Conservation (phyloP, 2,329 filamentous ascomycete species). For the Thermoascus crustaceus region DNA sequence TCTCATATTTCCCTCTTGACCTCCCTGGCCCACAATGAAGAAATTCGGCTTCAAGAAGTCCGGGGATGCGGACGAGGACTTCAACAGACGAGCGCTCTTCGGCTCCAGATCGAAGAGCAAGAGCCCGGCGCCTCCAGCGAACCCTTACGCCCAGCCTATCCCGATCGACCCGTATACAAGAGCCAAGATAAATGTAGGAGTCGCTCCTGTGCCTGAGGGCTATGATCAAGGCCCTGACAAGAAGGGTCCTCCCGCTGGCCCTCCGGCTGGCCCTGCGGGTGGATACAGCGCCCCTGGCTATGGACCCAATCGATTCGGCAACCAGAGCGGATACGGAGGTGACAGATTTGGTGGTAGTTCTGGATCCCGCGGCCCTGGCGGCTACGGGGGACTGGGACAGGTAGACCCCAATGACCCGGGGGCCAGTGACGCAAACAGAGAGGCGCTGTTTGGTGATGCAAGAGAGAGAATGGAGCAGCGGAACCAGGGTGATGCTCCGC, state of each 20-base stretch:
- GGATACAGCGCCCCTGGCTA: no score
- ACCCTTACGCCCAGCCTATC: conserved; percentile 51
- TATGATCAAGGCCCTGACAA: conserved; percentile 21
- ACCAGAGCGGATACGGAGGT: conserved; percentile 42
- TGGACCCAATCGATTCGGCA: conserved; percentile 34
- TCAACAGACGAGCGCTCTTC: conserved; percentile 51
- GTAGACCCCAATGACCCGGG: conserved; percentile 44
- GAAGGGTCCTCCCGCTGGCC: conserved; percentile 13
- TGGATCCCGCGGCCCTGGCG: conserved; percentile 40
- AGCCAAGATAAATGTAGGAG: conserved; percentile 38
- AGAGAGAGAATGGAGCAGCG: conserved; percentile 42
- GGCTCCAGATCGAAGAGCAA: conserved; percentile 49
- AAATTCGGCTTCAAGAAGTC: conserved; percentile 45
- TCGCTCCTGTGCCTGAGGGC: conserved; percentile 26
- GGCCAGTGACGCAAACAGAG: conserved; percentile 46
- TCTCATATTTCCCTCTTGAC: background rate
- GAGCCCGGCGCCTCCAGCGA: conserved; percentile 41
- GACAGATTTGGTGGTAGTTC: conserved; percentile 46
- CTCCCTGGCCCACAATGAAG: conserved; percentile 11
- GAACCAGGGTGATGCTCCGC: conserved; percentile 24
- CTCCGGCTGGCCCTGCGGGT: conserved; percentile 12
- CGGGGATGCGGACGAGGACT: conserved; percentile 44
- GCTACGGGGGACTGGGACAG: conserved; percentile 50
- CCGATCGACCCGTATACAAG: conserved; percentile 48
- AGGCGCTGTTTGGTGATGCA: conserved; percentile 53